A percentile compares a stretch with the other conserved stretches of the same genome.
Evolutionary conservation across 208 protist genomes (phyloP).

Genomic region (Paratrypanosoma confusum): DNA sequence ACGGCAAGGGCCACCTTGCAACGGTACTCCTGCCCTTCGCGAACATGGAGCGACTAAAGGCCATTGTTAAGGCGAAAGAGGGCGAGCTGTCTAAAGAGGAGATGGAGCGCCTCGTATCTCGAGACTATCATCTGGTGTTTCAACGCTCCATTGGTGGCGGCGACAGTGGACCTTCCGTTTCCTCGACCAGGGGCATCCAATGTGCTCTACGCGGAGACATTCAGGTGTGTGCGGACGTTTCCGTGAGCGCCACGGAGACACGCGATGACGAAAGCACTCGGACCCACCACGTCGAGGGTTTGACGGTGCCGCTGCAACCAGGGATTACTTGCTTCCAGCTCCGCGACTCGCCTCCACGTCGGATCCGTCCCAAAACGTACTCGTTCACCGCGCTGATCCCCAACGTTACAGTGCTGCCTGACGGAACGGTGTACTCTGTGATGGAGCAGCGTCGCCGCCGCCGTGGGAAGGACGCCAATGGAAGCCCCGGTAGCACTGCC

Average conservation of each 20-base stretch:
- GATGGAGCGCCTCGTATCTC: constrained; percentile 10
- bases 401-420: constrained; percentile 15
- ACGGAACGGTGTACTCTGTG: constrained; percentile 13
- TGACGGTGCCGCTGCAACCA: too few relatives aligned
- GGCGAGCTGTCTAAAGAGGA: constrained; percentile 26
- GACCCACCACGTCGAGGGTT: too few relatives aligned
- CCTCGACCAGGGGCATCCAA: too few relatives aligned
- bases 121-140: constrained; percentile 8
- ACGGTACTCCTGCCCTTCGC: constrained; percentile 65
- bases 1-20: constrained; percentile 53
- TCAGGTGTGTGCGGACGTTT: too few relatives aligned
- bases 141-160: neutral
- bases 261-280: too few relatives aligned
- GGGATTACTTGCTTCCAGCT: constrained; percentile 17
- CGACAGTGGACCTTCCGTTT: too few relatives aligned
- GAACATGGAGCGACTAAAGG: constrained; percentile 25
- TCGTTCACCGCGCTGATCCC: constrained; percentile 34
- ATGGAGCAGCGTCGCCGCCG: too few relatives aligned
- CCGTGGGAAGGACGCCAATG: too few relatives aligned
- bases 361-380: constrained; percentile 47
- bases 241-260: too few relatives aligned
- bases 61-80: constrained; percentile 11
- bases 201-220: too few relatives aligned
- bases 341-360: constrained; percentile 21
- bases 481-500: neutral